Conservation (phyloP, 495 filamentous ascomycete genomes). For the Aspergillus wentii region DNA sequence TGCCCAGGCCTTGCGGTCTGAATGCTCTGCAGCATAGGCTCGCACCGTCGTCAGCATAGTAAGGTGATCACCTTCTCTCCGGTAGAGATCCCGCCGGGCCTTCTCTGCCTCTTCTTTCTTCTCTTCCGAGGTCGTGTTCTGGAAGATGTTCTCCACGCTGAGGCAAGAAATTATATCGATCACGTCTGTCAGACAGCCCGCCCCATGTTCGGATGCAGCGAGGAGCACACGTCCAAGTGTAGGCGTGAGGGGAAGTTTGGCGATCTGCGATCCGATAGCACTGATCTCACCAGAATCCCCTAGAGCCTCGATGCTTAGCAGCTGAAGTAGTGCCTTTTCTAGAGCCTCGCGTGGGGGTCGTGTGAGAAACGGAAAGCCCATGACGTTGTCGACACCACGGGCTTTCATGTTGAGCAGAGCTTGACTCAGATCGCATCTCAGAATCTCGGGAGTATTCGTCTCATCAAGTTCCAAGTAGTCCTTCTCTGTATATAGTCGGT, state of each 20-base stretch:
- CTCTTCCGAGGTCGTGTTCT: slow-evolving; percentile 76
- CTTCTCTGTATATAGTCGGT: slow-evolving; percentile 80
- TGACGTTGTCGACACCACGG: slow-evolving; percentile 75
- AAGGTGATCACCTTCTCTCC: slow-evolving; percentile 84
- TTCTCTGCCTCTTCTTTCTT: slow-evolving; percentile 70
- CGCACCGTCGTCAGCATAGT: slow-evolving; percentile 82
- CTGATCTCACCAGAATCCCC: slow-evolving; percentile 70
- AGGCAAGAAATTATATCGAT: slow-evolving; percentile 91
- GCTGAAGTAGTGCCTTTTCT: slow-evolving; percentile 76
- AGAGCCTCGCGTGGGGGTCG: slow-evolving; percentile 71
- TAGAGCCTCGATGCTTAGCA: slow-evolving; percentile 74
- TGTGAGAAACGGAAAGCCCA: slow-evolving; percentile 82
- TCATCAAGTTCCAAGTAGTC: slow-evolving; percentile 68
- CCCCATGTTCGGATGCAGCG: slow-evolving; percentile 65
- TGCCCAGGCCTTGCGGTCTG: slow-evolving; percentile 73
- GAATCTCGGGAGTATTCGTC: slow-evolving; percentile 79
- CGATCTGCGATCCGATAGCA: slow-evolving; percentile 66
- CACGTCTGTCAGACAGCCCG: slow-evolving; percentile 69
- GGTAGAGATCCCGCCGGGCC: slow-evolving; percentile 65
- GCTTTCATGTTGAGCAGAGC: slow-evolving; percentile 94
- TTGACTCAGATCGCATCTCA: slow-evolving; percentile 80
- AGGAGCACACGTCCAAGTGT: slow-evolving; percentile 76
- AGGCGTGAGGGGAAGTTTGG: slow-evolving; percentile 77
- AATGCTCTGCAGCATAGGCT: slow-evolving; percentile 68
- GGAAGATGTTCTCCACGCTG: slow-evolving; percentile 83